Evolutionary conservation across 225 moss, liverwort and hornwort genomes (phyloP).

Genomic region (Thuidium tamariscinum): DNA sequence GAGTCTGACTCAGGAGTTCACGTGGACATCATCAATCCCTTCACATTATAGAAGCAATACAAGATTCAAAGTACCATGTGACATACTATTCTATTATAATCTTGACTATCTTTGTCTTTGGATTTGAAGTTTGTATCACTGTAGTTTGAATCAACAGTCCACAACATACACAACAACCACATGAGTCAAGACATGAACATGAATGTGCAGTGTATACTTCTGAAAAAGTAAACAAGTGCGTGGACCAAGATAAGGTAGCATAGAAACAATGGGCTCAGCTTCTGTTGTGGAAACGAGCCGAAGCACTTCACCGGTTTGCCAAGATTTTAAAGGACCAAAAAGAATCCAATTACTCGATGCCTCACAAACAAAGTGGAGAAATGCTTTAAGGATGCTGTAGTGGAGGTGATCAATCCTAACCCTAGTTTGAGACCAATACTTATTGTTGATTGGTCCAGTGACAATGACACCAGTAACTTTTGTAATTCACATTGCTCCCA

Average conservation of each 20-base stretch:
- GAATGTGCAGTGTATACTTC: conserved; percentile 55
- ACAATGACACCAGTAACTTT: not conserved
- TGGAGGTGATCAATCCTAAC: conserved; percentile 36
- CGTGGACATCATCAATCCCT: conserved; percentile 13
- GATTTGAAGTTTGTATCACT: not conserved
- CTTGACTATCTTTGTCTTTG: not conserved
- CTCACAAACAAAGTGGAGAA: conserved; percentile 66
- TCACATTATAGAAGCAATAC: conserved; percentile 1
- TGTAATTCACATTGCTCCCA: not conserved
- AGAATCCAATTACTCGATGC: conserved; percentile 51
- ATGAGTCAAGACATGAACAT: not conserved
- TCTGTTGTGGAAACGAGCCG: conserved; percentile 74
- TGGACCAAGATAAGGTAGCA: conserved; percentile 68
- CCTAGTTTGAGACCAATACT: not conserved
- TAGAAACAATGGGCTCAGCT: conserved; percentile 69
- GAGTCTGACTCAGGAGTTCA: conserved; percentile 6
- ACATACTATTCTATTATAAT: not conserved
- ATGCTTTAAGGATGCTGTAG: conserved; percentile 63
- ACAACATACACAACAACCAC: not conserved
- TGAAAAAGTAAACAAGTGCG: conserved; percentile 79
- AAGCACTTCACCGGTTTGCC: conserved; percentile 65
- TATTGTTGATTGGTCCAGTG: not conserved
- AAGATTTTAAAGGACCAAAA: conserved; percentile 62
- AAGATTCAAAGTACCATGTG: not conserved
- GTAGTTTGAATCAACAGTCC: not conserved